Conservation (phyloP, 2,329 filamentous ascomycete species). For the Pseudodiploospora longispora region DNA sequence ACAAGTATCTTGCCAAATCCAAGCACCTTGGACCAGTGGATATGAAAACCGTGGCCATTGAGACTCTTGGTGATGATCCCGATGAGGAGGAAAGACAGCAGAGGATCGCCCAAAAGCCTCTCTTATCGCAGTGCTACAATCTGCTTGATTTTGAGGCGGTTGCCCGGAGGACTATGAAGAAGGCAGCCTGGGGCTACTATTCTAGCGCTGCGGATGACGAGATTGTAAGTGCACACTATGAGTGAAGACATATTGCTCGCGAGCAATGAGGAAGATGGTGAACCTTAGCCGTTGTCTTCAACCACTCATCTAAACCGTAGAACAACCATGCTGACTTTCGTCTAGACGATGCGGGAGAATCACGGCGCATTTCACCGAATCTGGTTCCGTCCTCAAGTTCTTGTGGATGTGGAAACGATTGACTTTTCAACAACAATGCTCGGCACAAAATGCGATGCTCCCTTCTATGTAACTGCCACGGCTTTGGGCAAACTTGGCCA, state of each 20-base stretch:
- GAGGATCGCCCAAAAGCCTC: conserved; percentile 66
- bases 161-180: conserved; percentile 86
- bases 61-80: conserved; percentile 57
- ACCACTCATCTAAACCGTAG: too few relatives aligned
- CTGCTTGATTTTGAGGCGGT: conserved; percentile 94
- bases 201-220: conserved; percentile 66
- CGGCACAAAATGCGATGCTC: conserved; percentile 72
- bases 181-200: conserved; percentile 95
- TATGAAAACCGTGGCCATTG: conserved; percentile 71
- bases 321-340: conserved; percentile 1
- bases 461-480: conserved; percentile 95
- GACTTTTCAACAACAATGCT: conserved; percentile 92
- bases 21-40: conserved; percentile 89
- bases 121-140: conserved; percentile 84
- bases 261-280: too few relatives aligned
- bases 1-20: conserved; percentile 72
- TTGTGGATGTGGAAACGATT: conserved; percentile 82
- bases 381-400: conserved; percentile 84
- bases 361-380: conserved; percentile 94
- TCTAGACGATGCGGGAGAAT: conserved; percentile 85
- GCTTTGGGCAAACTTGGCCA: conserved; percentile 92
- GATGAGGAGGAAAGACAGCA: conserved; percentile 60
- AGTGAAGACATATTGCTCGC: too few relatives aligned
- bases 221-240: conserved; percentile 23
- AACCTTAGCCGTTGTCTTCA: too few relatives aligned